Conservation (phyloP, 2,329 filamentous ascomycete genomes). For the Ophiocordyceps camponoti-rufipedis region DNA sequence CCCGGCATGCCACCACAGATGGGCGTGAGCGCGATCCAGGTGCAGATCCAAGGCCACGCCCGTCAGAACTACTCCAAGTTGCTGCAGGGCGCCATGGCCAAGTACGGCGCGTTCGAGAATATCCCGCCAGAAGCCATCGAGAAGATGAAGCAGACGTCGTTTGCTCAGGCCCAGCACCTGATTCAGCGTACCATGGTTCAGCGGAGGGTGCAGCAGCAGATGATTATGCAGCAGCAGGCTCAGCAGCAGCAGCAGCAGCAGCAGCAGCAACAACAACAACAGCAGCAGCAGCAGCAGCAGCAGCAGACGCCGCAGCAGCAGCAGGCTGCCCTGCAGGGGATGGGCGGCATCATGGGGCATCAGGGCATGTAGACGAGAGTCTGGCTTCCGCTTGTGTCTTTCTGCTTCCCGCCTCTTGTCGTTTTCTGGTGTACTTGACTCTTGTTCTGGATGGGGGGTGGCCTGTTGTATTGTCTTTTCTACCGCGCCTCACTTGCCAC, state of each 20-base stretch:
- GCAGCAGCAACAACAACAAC: constrained; percentile 10
- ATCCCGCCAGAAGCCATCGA: constrained; percentile 27
- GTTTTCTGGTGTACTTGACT: neutral
- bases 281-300: constrained; percentile 10
- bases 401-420: neutral
- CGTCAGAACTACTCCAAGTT: constrained; percentile 20
- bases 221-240: constrained; percentile 18
- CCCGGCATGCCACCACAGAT: constrained; percentile 14
- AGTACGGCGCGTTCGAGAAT: constrained; percentile 22
- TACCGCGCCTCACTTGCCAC: too few species aligned
- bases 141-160: constrained; percentile 24
- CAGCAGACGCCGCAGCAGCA: constrained; percentile 13
- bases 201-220: constrained; percentile 14
- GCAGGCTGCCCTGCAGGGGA: constrained; percentile 28
- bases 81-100: constrained; percentile 13
- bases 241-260: constrained; percentile 13
- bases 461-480: too few species aligned
- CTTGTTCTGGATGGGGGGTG: neutral
- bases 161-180: constrained; percentile 17
- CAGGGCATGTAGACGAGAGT: constrained; percentile 23
- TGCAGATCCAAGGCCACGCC: constrained; percentile 16
- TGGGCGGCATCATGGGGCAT: constrained; percentile 34
- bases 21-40: constrained; percentile 10
- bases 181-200: constrained; percentile 15
- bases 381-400: too few species aligned